Base-by-base conservation (phyloP, 2,329 filamentous ascomycete species). In the Aspergillus intermedius region DNA sequence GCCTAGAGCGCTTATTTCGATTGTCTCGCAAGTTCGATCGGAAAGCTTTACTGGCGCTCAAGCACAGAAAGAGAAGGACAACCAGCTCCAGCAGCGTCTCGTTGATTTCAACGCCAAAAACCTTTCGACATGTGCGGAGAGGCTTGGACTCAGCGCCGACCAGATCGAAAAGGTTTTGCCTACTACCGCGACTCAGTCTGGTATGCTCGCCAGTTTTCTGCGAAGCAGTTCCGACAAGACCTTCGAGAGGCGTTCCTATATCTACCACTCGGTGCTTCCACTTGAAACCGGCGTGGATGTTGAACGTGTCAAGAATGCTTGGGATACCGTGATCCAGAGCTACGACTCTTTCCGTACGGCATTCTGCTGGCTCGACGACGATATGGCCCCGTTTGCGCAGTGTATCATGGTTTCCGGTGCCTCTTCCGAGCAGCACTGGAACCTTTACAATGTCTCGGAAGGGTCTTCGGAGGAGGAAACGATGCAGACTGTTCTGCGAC, bases 361-460 rank as follows among this genome's bases (percentile, higher is more conserved):
- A n/a, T 60, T 69, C n/a, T 57, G 65, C 42, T 54, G 57, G 47
- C 53, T 64, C 30, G 62, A 66, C 49, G 64, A 69, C 46, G 49
- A 60, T 19, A 53, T 68, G 44, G 60, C 65, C 1, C 66, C 67
- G 8, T 70, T 68, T 55, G 60, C 64, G 1, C 66, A 66, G 48
- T 65, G 64, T 19, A 57, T 68, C 8, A 39, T 70, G 19, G 48
- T 49, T 5, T 22, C 46, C 0, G 45, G 51, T 2, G 52, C 57
- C 3, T 52, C 52, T 37, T 42, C 48, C 1, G 15, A 49, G 21
- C 35, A 41, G 10, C 39, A 52, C 8, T 59, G 59, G 53, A 48
- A 53, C 42, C 43, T 49, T 30, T 58, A 57, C 48, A 40, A 10
- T 12, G 17, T 21, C 2, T 40, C 37, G 3, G 7, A 28, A 47